Base-by-base conservation (phyloP, 305 asterid genomes). In the Fraxinus dipetala region DNA sequence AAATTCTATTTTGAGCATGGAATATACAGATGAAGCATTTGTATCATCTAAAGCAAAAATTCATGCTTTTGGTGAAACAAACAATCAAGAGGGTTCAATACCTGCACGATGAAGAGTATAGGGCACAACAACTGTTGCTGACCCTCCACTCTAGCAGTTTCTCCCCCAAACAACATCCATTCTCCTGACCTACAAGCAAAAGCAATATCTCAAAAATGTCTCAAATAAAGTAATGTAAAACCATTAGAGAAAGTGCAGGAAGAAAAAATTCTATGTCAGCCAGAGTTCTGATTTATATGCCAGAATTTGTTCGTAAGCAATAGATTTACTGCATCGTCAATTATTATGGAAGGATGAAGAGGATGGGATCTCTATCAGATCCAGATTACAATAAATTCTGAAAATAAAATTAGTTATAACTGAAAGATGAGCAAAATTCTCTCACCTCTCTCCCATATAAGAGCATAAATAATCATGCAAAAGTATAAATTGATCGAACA, bases 161-260 rank as follows among this genome's bases (percentile, higher is more conserved):
- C 99, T 81, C 99, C 99, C 99, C 98, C 98, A 96, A 67, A 96
- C 99, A 82, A 96, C 98, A 82, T 96, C 99, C 98, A 96, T 96
- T 90, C 99, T 92, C 84, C 91, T 65, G 83, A 18, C 77, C 78
- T 74, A 28, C 78, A 74, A 16, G 31, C 76, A 85, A 81, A 86
- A 82, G 77, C 32, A 78, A 34, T 56, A 35, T 11, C 16, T 45
- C 28, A 18, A 14, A 7, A 70, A 13, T 45, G 83, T 61, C 76
- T 65, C 80, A 48, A 84, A 79, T 70, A 48, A 63, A 76, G 56
- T 56, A 79, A 18, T 3, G 65, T 63, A 80, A 43, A 16, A 18
- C 11, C 34, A 65, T 32, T 13, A 32, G 26, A 63, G 72, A 63
- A 63, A 63, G 34, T 24, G 31, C 26, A 24, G 32, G 54, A n/a